phyloP scores from a whole-genome alignment of 768 basidiomycete genomes.

The Paxillus involutus region DNA sequence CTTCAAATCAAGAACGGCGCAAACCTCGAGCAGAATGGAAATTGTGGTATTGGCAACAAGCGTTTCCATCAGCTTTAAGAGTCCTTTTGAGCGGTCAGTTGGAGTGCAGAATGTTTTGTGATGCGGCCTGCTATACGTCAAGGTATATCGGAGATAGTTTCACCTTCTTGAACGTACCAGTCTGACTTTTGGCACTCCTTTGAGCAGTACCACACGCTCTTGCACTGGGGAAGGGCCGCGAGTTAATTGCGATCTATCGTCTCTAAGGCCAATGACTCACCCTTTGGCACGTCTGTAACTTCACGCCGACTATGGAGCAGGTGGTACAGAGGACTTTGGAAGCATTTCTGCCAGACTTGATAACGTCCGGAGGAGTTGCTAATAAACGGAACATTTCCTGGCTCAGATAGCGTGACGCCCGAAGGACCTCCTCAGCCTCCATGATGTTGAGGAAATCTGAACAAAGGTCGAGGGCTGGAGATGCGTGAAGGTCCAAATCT shows the following conservation, averaged over 20 bases:
- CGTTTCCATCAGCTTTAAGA: slow-evolving; percentile 12
- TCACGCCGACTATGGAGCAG: slow-evolving; percentile 7
- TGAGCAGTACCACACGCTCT: slow-evolving; percentile 22
- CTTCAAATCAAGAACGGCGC: slow-evolving; percentile 11
- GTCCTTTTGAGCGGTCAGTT: slow-evolving; percentile 13
- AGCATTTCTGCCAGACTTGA: slow-evolving; percentile 6
- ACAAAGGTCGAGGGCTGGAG: no score
- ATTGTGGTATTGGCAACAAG: slow-evolving; percentile 7
- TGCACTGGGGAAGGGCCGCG: slow-evolving; percentile 8
- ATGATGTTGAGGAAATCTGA: no score
- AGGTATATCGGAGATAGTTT: neutral
- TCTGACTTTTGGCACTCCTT: slow-evolving; percentile 20
- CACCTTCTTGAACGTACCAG: slow-evolving; percentile 7
- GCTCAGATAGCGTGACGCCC: slow-evolving; percentile 8
- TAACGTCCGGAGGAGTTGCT: slow-evolving; percentile 7
- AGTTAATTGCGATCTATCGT: neutral
- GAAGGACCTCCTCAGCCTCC: neutral
- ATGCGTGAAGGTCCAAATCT: no score
- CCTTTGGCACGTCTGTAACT: slow-evolving; percentile 12
- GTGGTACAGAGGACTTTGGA: slow-evolving; percentile 13
- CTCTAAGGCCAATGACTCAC: neutral
- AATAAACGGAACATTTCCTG: slow-evolving; percentile 2
- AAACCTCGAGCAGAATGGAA: slow-evolving; percentile 5
- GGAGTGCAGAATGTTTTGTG: slow-evolving; percentile 11
- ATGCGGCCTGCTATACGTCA: slow-evolving; percentile 3